Evolutionary conservation across 2,329 filamentous ascomycete genomes (phyloP), one percentile per base, ranked within the genome.

Genomic region (Penicillium rolfsii): DNA sequence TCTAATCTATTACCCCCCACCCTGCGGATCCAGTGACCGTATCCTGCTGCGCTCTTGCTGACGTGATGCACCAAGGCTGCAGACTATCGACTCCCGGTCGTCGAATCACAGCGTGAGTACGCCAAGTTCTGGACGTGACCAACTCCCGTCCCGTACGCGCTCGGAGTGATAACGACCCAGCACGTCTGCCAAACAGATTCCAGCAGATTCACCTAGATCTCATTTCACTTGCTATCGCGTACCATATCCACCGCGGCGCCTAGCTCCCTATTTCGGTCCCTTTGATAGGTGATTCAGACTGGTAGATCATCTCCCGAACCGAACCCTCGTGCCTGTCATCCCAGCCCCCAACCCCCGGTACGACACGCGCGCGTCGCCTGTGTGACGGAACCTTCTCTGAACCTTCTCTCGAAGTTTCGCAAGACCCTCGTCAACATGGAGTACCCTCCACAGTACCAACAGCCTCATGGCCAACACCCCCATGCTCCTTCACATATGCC

Each of bases 401-500:
- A 24, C 19, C 67, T 64, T 70, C 69, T 64, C n/a, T 30, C 28
- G 30, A 52, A 3, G 14, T 26, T n/a, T 36, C 43, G 4, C 7
- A n/a, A 16, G 14, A 12, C 65, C 58, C 58, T 59, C 65, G 62
- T 50, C 67, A 89, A 84, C 80, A 91, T 91, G 89, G 89, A 91
- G 80, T 91, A 90, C 82, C 85, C 87, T 77, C 86, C 89, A 80
- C 90, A 91, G 75, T 86, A 88, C 73, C 87, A 86, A 78, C 84
- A 87, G 78, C 82, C 85, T 70, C 80, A 80, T 71, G 78, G 74
- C 76, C 88, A 89, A 77, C 86, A 86, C 75, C 81, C 85, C 62
- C 87, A 89, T 75, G 81, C 81, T 54, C 77, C 82, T 64, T 80
- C 82, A 61, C 84, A 86, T 70, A 82, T 86, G 68, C 78, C 84